phyloP scores from a whole-genome alignment of 768 basidiomycete genomes.

The Pisolithus tinctorius region DNA sequence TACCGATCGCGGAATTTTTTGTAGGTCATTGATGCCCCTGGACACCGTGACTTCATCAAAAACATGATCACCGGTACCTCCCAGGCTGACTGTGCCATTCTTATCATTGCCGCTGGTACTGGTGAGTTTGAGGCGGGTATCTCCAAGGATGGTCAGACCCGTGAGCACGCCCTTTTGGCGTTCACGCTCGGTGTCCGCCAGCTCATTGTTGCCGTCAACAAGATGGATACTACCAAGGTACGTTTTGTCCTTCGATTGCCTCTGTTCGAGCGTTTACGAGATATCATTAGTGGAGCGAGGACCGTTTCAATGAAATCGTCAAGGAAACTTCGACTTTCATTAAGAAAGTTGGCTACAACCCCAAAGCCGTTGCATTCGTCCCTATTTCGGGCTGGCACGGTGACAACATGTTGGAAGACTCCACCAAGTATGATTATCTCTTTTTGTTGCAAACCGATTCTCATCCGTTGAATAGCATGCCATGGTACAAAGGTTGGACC shows the following conservation, averaged over 20 bases:
- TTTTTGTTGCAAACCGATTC: background rate
- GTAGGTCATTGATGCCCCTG: constrained; percentile 99
- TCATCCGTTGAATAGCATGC: constrained; percentile 57
- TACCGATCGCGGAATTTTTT: constrained; percentile 6
- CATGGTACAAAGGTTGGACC: constrained; percentile 99
- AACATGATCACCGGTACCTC: constrained; percentile 99
- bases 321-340: constrained; percentile 98
- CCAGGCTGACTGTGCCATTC: constrained; percentile 99
- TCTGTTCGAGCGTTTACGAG: constrained; percentile 1
- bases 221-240: constrained; percentile 99
- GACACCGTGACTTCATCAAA: constrained; percentile 99
- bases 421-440: constrained; percentile 61
- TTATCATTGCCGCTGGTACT: constrained; percentile 98
- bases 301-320: constrained; percentile 98
- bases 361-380: constrained; percentile 96
- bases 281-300: constrained; percentile 83
- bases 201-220: constrained; percentile 99
- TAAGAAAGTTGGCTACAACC: constrained; percentile 99
- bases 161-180: constrained; percentile 99
- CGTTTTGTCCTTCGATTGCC: constrained; percentile 11
- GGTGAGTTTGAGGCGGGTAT: constrained; percentile 99
- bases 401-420: constrained; percentile 99
- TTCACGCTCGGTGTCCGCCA: constrained; percentile 99
- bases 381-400: constrained; percentile 99
- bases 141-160: constrained; percentile 99